Conservation (phyloP, 805 yeast species). For the Yarrowia sp. region DNA sequence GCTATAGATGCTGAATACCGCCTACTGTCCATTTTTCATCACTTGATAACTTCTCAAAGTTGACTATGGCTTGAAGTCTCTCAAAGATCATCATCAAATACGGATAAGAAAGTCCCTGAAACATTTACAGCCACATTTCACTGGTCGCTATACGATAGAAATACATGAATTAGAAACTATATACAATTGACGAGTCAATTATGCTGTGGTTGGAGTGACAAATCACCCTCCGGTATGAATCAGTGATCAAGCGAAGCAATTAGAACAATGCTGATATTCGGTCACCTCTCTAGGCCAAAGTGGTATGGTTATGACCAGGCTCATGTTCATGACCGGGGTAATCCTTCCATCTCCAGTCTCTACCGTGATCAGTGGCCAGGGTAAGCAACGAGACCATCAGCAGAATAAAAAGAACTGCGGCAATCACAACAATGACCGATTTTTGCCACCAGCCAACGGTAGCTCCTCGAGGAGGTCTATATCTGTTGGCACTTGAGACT, state of each 20-base stretch:
- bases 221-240: no score
- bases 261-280: no score
- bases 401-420: conserved; percentile 24
- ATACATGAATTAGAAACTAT: not conserved
- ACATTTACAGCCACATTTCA: not conserved
- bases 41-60: not conserved
- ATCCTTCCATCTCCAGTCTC: conserved; percentile 34
- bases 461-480: conserved; percentile 19
- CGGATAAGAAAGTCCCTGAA: no score
- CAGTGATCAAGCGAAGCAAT: no score
- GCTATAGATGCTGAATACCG: no score
- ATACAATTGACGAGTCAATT: not conserved
- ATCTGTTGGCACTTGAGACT: conserved; percentile 16
- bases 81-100: no score
- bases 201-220: no score
- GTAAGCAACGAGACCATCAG: conserved; percentile 18
- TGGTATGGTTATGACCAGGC: conserved; percentile 12
- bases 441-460: conserved; percentile 28
- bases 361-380: conserved; percentile 17
- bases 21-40: no score
- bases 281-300: not conserved
- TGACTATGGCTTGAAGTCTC: not conserved
- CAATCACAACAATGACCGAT: conserved; percentile 17
- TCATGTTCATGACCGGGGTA: conserved; percentile 9
- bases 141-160: not conserved